A percentile compares a stretch with the other conserved stretches of the same genome.
These are phyloP conservation scores for Solanum piurae DNA, from an alignment of 257 asterid genomes.

Conservation along the genomic window DNA sequence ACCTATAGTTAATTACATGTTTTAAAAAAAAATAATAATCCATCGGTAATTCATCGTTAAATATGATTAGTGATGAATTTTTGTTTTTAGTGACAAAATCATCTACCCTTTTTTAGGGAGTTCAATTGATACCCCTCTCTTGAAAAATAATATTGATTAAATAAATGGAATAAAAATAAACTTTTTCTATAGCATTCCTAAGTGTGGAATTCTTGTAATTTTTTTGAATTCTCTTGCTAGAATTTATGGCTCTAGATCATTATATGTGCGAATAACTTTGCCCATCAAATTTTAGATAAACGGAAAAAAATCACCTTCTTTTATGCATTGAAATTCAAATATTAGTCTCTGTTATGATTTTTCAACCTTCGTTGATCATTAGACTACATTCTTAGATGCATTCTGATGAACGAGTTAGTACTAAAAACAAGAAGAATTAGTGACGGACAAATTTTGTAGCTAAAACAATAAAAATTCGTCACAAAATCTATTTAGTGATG, in stretches of 20 bases:
- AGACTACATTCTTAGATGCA: neutral
- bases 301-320: neutral
- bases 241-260: neutral
- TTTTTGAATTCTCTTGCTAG: neutral
- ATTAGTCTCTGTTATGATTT: neutral
- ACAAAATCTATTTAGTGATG: neutral
- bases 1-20: neutral
- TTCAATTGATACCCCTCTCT: neutral
- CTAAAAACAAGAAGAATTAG: neutral
- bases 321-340: neutral
- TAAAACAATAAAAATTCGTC: neutral
- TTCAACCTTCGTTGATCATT: neutral
- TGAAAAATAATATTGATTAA: too few relatives aligned
- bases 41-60: neutral
- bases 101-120: neutral
- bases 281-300: neutral
- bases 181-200: neutral
- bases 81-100: neutral
- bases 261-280: neutral
- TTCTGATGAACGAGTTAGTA: neutral
- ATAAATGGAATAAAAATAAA: neutral
- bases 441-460: neutral
- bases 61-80: neutral
- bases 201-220: neutral
- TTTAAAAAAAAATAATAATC: too few relatives aligned